phyloP scores from a whole-genome alignment of 2,329 filamentous ascomycete species.

The Dendryphion nanum region DNA sequence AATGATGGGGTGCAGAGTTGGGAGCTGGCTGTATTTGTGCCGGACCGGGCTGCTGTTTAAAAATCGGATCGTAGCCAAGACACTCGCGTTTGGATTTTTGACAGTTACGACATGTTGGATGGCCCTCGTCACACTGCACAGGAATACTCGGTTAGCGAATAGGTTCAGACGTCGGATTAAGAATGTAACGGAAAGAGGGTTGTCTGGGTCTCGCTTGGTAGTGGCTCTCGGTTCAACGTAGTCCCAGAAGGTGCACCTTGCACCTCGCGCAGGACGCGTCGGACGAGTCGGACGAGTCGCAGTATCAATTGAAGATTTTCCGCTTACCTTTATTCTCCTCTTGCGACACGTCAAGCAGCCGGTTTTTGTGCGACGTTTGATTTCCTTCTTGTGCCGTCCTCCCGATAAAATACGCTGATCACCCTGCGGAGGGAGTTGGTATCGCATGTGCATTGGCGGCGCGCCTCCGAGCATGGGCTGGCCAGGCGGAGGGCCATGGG shows the following conservation, averaged over 20 bases:
- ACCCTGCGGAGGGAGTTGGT: conserved; percentile 52
- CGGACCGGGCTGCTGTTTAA: conserved; percentile 70
- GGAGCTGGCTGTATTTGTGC: conserved; percentile 71
- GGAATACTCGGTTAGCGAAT: conserved; percentile 23
- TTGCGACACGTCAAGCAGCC: conserved; percentile 61
- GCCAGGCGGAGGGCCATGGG: conserved; percentile 40
- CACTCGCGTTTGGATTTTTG: conserved; percentile 87
- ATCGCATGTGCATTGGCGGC: conserved; percentile 52
- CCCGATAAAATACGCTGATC: conserved; percentile 58
- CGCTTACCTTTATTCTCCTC: conserved; percentile 68
- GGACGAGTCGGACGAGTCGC: not conserved
- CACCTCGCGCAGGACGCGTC: conserved; percentile 19
- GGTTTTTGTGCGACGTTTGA: conserved; percentile 73
- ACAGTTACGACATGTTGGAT: conserved; percentile 88
- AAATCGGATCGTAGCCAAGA: conserved; percentile 82
- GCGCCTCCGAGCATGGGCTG: conserved; percentile 52
- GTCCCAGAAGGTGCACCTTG: conserved; percentile 14
- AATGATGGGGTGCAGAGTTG: conserved; percentile 42
- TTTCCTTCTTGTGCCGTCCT: conserved; percentile 68
- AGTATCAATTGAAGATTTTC: conserved; percentile 6
- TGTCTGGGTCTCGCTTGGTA: conserved; percentile 38
- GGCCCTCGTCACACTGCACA: conserved; percentile 87
- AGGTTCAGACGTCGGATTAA: conserved; percentile 27
- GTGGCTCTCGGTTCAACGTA: conserved; percentile 38
- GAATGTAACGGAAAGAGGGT: conserved; percentile 14